Conservation (phyloP, 257 asterid genomes). For the Nicotiana otophora region DNA sequence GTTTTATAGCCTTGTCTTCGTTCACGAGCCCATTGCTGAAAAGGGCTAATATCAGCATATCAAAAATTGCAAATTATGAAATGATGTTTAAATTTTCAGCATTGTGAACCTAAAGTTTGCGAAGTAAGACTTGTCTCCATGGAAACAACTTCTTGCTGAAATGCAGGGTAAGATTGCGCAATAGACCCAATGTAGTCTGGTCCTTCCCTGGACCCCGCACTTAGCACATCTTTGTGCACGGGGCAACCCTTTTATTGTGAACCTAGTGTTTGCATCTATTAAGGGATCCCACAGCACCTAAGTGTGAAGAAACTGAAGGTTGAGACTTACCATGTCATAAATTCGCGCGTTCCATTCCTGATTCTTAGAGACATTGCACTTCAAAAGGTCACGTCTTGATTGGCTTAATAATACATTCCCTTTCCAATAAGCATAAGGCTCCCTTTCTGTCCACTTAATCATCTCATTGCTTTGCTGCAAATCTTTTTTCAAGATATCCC, state of each 20-base stretch:
- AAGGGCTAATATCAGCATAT: background rate
- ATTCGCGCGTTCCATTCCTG: slow-evolving; percentile 55
- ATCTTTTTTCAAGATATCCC: slow-evolving; percentile 60
- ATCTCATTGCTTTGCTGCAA: slow-evolving; percentile 41
- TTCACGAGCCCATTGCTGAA: slow-evolving; percentile 66
- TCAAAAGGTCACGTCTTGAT: slow-evolving; percentile 34
- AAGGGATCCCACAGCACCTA: background rate
- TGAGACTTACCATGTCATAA: slow-evolving; percentile 43
- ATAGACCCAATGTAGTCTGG: background rate
- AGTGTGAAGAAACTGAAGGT: background rate
- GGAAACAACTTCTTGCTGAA: background rate
- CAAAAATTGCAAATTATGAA: background rate
- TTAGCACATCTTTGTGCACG: background rate
- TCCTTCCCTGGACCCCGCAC: background rate
- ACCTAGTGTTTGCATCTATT: background rate
- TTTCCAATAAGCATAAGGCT: slow-evolving; percentile 85
- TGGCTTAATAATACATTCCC: slow-evolving; percentile 43
- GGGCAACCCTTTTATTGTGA: background rate
- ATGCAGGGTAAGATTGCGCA: background rate
- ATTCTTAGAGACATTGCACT: slow-evolving; percentile 49
- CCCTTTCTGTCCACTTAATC: slow-evolving; percentile 60
- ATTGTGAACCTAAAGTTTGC: background rate
- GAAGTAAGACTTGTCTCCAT: background rate
- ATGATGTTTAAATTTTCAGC: background rate
- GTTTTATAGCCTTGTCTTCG: slow-evolving; percentile 46